These are phyloP conservation scores for Catharanthus roseus DNA, from an alignment of 257 asterid genomes.

Conservation along the genomic window DNA sequence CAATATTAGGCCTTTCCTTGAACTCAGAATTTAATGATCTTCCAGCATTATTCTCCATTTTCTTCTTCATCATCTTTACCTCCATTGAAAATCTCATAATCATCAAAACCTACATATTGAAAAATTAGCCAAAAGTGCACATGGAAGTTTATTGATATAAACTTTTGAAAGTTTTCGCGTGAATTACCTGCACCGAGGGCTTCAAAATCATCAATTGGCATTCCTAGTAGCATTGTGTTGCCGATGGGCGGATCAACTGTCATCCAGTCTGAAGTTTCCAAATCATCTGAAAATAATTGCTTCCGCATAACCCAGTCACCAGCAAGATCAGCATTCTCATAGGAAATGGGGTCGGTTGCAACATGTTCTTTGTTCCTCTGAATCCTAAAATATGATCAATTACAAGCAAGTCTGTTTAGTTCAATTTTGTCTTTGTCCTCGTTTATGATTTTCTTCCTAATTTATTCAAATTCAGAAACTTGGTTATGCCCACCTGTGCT, in stretches of 20 bases:
- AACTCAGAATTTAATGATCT: background rate
- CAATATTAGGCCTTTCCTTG: background rate
- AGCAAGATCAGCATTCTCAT: constrained; percentile 46
- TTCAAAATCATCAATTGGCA: constrained; percentile 58
- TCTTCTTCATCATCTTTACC: constrained; percentile 62
- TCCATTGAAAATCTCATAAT: constrained; percentile 65
- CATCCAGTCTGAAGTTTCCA: constrained; percentile 66
- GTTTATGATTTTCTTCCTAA: background rate
- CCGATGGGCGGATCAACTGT: constrained; percentile 70
- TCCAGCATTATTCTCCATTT: constrained; percentile 34
- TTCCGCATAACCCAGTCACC: constrained; percentile 72
- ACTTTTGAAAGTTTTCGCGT: constrained; percentile 7
- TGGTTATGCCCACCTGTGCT: constrained; percentile 54
- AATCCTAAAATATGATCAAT: constrained; percentile 32
- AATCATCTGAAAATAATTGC: constrained; percentile 40
- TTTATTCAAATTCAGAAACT: background rate
- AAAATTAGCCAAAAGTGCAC: constrained; percentile 6
- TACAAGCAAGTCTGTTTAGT: constrained; percentile 8
- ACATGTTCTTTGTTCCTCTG: constrained; percentile 41
- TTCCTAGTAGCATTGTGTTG: constrained; percentile 44
- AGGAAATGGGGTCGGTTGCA: constrained; percentile 57
- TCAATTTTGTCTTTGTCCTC: background rate
- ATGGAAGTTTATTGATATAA: background rate
- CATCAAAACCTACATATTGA: constrained; percentile 69
- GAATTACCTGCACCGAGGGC: constrained; percentile 76